These are phyloP conservation scores for Komagataella kurtzmanii DNA, from an alignment of 805 yeast species.

Conservation along the genomic window DNA sequence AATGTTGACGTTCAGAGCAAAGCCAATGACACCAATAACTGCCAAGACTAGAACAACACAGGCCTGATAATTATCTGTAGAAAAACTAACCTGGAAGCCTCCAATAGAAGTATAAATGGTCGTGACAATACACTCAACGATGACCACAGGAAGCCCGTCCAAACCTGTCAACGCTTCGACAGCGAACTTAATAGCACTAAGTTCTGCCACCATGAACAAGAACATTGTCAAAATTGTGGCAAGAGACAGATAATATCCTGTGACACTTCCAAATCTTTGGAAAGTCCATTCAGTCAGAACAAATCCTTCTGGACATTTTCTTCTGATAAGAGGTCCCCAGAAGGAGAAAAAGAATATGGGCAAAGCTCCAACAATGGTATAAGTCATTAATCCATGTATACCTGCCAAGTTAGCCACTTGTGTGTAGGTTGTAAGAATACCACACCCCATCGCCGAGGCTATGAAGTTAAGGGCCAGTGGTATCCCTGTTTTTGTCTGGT, in stretches of 20 bases:
- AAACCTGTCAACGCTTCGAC: constrained; percentile 67
- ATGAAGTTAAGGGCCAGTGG: constrained; percentile 82
- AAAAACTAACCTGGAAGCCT: constrained; percentile 78
- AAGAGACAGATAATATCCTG: constrained; percentile 64
- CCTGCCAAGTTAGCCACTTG: constrained; percentile 82
- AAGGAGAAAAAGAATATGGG: constrained; percentile 79
- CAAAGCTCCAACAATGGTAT: constrained; percentile 64
- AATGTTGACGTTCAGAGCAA: constrained; percentile 60
- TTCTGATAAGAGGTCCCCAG: constrained; percentile 70
- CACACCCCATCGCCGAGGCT: constrained; percentile 83
- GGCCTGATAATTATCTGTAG: constrained; percentile 85
- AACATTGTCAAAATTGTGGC: constrained; percentile 80
- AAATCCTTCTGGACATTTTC: constrained; percentile 78
- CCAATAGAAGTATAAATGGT: constrained; percentile 80
- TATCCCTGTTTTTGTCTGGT: constrained; percentile 66
- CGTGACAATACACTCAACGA: constrained; percentile 79
- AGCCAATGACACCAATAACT: constrained; percentile 62
- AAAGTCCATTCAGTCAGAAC: constrained; percentile 93
- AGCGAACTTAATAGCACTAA: constrained; percentile 69
- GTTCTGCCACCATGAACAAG: constrained; percentile 77
- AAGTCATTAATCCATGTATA: constrained; percentile 74
- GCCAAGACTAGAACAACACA: constrained; percentile 50
- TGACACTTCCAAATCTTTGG: constrained; percentile 57
- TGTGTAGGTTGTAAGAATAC: constrained; percentile 74
- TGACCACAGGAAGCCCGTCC: constrained; percentile 66